phyloP scores from a whole-genome alignment of 352 stramenopile genomes.

The Globisporangium splendens region DNA sequence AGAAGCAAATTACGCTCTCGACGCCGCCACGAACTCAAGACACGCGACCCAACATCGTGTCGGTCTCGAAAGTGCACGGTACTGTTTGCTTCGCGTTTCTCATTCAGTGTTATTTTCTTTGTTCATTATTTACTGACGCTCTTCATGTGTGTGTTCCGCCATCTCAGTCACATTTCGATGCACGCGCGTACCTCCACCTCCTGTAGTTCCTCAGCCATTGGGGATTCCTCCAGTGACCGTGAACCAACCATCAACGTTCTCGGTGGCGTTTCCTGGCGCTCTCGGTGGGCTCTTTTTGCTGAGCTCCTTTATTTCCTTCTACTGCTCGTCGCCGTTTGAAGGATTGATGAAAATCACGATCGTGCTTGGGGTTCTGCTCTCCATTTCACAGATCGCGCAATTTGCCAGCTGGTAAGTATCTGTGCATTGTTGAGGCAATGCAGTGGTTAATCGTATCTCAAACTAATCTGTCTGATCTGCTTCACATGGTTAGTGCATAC shows the following conservation, averaged over 20 bases:
- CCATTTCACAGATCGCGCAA: slow-evolving; percentile 69
- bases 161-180: slow-evolving; percentile 53
- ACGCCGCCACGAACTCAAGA: slow-evolving; percentile 46
- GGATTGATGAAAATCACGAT: slow-evolving; percentile 87
- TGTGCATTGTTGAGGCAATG: too few species aligned
- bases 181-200: slow-evolving; percentile 25
- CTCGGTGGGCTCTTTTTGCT: slow-evolving; percentile 72
- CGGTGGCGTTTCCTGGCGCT: slow-evolving; percentile 57
- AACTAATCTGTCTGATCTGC: background rate
- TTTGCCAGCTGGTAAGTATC: slow-evolving; percentile 50
- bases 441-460: background rate
- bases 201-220: slow-evolving; percentile 41
- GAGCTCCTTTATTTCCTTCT: slow-evolving; percentile 73
- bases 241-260: slow-evolving; percentile 50
- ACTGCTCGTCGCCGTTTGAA: slow-evolving; percentile 66
- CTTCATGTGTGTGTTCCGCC: slow-evolving; percentile 2
- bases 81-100: slow-evolving; percentile 1
- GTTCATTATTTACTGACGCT: background rate
- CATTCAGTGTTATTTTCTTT: too few species aligned
- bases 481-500: slow-evolving; percentile 25
- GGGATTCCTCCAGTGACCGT: slow-evolving; percentile 31
- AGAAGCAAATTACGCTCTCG: slow-evolving; percentile 55
- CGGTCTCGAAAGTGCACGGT: slow-evolving; percentile 55
- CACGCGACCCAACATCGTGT: slow-evolving; percentile 51
- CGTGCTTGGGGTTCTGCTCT: slow-evolving; percentile 74